phyloP scores from a whole-genome alignment of 352 stramenopile species.

The Globisporangium iwayamae region DNA sequence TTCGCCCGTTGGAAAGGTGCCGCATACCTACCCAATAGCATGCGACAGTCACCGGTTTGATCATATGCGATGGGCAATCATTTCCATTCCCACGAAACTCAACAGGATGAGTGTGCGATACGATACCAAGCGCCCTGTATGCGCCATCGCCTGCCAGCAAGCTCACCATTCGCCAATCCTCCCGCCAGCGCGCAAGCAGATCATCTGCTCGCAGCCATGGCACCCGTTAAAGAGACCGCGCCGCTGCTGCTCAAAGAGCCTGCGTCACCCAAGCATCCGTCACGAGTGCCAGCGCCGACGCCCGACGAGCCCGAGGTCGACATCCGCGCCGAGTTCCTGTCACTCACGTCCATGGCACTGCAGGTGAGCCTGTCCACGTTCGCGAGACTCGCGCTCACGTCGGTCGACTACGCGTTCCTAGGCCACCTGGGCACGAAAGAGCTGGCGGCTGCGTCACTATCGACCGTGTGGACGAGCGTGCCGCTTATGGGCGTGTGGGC shows the following conservation, averaged over 20 bases:
- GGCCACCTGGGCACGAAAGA: slow-evolving; percentile 67
- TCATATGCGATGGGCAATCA: too few species aligned
- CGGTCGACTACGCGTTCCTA: slow-evolving; percentile 20
- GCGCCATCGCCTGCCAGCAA: too few species aligned
- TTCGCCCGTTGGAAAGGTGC: too few species aligned
- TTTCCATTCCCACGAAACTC: too few species aligned
- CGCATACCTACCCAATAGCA: too few species aligned
- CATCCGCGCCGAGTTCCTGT: slow-evolving; percentile 50
- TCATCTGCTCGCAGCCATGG: background rate
- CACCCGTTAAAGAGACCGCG: slow-evolving; percentile 5
- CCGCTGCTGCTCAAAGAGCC: slow-evolving; percentile 7
- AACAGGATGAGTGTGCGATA: too few species aligned
- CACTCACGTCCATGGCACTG: slow-evolving; percentile 71
- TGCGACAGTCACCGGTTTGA: too few species aligned
- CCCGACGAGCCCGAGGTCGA: slow-evolving; percentile 31
- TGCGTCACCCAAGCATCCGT: background rate
- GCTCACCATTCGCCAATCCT: too few species aligned
- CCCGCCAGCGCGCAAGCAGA: too few species aligned
- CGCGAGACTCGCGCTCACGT: slow-evolving; percentile 72
- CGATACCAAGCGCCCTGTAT: too few species aligned
- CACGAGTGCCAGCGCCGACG: background rate
- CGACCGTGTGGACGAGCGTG: slow-evolving; percentile 72
- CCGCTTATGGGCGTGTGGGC: slow-evolving; percentile 68
- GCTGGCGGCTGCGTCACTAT: slow-evolving; percentile 68
- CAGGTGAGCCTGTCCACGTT: slow-evolving; percentile 79